Base-by-base conservation (phyloP, 257 asterid species). In the Echium plantagineum region DNA sequence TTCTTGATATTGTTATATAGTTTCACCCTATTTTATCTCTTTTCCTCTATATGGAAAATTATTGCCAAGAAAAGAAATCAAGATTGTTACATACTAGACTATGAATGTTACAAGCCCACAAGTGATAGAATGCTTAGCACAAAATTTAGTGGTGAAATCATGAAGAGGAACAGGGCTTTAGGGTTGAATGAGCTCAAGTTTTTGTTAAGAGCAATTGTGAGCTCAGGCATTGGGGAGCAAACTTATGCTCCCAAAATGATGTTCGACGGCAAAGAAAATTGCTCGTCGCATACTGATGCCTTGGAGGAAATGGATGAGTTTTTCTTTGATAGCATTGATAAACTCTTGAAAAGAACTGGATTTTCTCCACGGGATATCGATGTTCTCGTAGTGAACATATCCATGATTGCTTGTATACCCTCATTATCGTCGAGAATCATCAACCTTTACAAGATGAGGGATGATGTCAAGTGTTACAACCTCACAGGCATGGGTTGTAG, bases 401-500 rank as follows among this genome's bases (percentile, higher is more conserved):
- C 98, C 3, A 88, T 91, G 98, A 69, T 88, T 9, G 75, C 94
- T 26, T 55, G 77, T 0, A 0, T 63, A 9, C 97, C 98, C 2
- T 88, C 95, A 0, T 62, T 85, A 5, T 55, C 97, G 0, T 32
- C 90, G 0, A 68, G 94, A 32, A 82, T 88, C 32, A 74, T 91
- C 57, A 83, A 85, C 42, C 46, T 7, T 0, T 88, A 79, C 69
- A 77, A 78, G 69, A 58, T 88, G 94, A 71, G 84, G 2, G 85
- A 81, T 0, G 87, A 82, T 19, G 47, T 88, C 17, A 91, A 91
- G 84, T 80, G 78, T 9, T 91, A 88, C 10, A 88, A 85, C 55
- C 76, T 91, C 53, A 77, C 94, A 0, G 95, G 95, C 0, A 91
- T 91, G 98, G 98, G 98, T 1, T 91, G 97, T 52, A 84, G 95